Conservation (phyloP, 176 grass and related monocot species). For the Rhynchospora breviuscula region DNA sequence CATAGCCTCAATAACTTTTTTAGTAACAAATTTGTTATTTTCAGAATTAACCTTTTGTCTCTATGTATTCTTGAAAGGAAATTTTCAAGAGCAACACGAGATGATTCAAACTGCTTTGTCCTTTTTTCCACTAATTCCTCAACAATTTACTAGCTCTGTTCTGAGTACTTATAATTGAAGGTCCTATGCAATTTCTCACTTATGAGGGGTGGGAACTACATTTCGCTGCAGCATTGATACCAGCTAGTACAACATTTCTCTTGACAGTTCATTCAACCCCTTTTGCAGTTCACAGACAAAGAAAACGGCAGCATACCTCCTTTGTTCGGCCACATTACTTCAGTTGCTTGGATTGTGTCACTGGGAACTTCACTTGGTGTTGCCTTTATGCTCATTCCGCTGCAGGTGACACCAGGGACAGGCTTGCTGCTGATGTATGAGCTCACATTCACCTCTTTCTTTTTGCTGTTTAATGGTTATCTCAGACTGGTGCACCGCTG, state of each 20-base stretch:
- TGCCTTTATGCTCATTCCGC: slow-evolving; percentile 62
- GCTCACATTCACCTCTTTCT: slow-evolving; percentile 64
- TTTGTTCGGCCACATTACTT: slow-evolving; percentile 52
- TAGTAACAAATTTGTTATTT: background rate
- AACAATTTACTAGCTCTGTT: background rate
- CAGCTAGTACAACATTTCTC: background rate
- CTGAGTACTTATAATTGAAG: background rate
- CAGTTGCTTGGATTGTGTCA: slow-evolving; percentile 49
- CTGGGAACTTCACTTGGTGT: slow-evolving; percentile 54
- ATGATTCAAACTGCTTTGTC: background rate
- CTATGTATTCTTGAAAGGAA: background rate
- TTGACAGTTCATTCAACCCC: slow-evolving; percentile 9
- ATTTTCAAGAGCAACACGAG: background rate
- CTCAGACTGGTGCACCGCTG: slow-evolving; percentile 54
- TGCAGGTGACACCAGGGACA: slow-evolving; percentile 79
- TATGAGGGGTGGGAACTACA: background rate
- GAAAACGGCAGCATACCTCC: slow-evolving; percentile 47
- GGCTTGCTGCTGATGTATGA: slow-evolving; percentile 79
- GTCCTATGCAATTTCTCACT: background rate
- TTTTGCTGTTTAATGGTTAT: slow-evolving; percentile 65
- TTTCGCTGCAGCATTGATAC: background rate
- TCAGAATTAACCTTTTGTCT: background rate
- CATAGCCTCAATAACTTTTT: background rate
- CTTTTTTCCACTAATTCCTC: background rate
- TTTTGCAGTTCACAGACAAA: slow-evolving; percentile 52